Base-by-base conservation (phyloP, 345 rosid species). In the Hypericum androsaemum region DNA sequence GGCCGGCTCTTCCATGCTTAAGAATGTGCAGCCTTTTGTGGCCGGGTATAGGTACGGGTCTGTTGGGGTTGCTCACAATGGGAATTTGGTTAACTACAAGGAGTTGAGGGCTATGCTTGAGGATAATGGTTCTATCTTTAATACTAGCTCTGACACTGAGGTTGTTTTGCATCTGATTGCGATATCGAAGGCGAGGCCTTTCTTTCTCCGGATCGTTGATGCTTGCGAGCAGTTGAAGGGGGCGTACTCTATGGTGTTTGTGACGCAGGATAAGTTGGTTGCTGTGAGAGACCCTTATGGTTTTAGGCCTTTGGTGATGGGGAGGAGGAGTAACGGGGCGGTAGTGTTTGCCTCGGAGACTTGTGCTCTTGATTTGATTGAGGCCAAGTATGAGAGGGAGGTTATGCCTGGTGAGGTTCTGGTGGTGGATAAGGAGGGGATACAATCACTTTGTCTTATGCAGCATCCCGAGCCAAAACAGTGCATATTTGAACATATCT, bases 121-220 rank as follows among this genome's bases (percentile, higher is more conserved):
- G 56, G 95, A 92, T 57, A 76, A 70, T 49, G 98, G 98, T 37
- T 84, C 96, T 0, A 92, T 88, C 52, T 92, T 92, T 58, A 87
- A 92, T 45, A 92, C 98, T 39, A 85, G 81, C 51, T 82, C 94
- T 43, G 98, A 92, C 73, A 92, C 98, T 14, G 98, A 92, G 69
- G 98, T 88, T 56, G 96, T 92, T 47, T 83, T 92, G 65, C 98
- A 92, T 75, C 68, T 92, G 69, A 88, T 92, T 57, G 98, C 98
- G 0, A 84, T 77, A 10, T 92, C 98, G 2, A 92, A 92, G 60
- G 86, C 86, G 37, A 77, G 94, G 53, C 94, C 96, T 17, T 92
- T 87, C 71, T 76, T 92, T 60, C 59, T 80, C 65, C 81, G 98
- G 58, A 92, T 92, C 54, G 80, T 92, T 17, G 98, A 92, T 67